Evolutionary conservation across 2,329 filamentous ascomycete species (phyloP), one percentile per base, ranked within the genome.

Genomic region (Cryphonectria carpinicola): DNA sequence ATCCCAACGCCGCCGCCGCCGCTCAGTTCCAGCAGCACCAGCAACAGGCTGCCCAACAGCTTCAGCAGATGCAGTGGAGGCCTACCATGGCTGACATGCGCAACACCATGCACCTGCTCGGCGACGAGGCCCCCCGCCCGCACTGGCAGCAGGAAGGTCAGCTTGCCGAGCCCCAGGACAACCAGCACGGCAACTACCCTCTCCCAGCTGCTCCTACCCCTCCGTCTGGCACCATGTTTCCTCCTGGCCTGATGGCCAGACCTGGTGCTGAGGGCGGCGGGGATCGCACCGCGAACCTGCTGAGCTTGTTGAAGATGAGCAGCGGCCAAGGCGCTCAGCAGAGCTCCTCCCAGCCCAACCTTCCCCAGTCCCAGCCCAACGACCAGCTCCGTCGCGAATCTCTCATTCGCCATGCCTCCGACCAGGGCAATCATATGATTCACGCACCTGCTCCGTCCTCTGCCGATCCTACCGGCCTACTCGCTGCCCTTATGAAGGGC

Each of bases 251-350:
- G 72, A 80, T 84, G 35, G 79, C 80, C 73, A 79, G 81, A 43
- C 77, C 77, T 39, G 75, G 72, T 43, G 71, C 72, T 8, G n/a
- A 65, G n/a, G 69, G 75, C 22, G 77, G 78, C 43, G 77, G 78
- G 56, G 85, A 87, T 67, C 85, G 86, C 75, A 87, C 85, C 58
- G 82, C 84, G 70, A 88, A 86, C 74, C 77, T 90, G 75, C 81
- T 90, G 77, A 89, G 87, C 74, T 82, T 90, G 69, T 84, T 90
- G 78, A 90, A 90, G 82, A 89, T 89, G 76, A 88, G 84, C 73
- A 81, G 83, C 62, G 80, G 80, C 65, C 74, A 73, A 58, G 71
- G 71, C 60, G 65, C 58, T 19, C 70, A 73, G 70, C 72, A 68
- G 71, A 69, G n/a, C 71, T 71, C 62, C 72, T 71, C 64, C 19